phyloP scores from a whole-genome alignment of 2,329 filamentous ascomycete species.

The Byssochlamys sp. region DNA sequence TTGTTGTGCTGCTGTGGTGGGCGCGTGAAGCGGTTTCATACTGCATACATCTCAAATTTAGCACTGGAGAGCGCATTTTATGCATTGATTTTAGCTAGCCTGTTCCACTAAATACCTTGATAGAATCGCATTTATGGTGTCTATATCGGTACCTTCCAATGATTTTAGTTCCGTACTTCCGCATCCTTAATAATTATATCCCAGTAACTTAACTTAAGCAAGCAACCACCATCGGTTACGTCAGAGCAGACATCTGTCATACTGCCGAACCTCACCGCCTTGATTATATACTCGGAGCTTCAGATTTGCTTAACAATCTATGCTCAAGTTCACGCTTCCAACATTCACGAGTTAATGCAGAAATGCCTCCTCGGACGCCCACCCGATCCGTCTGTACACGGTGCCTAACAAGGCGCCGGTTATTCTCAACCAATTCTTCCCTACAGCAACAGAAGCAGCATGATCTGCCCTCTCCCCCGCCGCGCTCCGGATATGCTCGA shows the following conservation, averaged over 20 bases:
- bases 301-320: constrained; percentile 16
- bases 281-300: constrained; percentile 4
- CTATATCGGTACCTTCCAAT: neutral
- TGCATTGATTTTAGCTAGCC: neutral
- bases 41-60: neutral
- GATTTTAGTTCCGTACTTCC: too few species aligned
- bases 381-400: constrained; percentile 18
- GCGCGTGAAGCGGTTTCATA: neutral
- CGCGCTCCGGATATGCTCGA: constrained; percentile 37
- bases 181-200: too few species aligned
- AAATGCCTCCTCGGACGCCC: constrained; percentile 23
- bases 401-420: constrained; percentile 17
- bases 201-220: too few species aligned
- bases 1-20: neutral
- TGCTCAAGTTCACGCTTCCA: neutral
- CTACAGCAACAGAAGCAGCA: constrained; percentile 10
- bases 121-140: neutral
- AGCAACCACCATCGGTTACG: neutral
- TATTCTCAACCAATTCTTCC: constrained; percentile 21
- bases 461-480: constrained; percentile 25
- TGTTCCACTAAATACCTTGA: neutral
- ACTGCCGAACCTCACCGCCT: constrained; percentile 19
- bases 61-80: neutral
- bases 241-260: constrained; percentile 4
- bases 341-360: constrained; percentile 5